Conservation (phyloP, 441 rosid genomes). For the Populus hybrid region DNA sequence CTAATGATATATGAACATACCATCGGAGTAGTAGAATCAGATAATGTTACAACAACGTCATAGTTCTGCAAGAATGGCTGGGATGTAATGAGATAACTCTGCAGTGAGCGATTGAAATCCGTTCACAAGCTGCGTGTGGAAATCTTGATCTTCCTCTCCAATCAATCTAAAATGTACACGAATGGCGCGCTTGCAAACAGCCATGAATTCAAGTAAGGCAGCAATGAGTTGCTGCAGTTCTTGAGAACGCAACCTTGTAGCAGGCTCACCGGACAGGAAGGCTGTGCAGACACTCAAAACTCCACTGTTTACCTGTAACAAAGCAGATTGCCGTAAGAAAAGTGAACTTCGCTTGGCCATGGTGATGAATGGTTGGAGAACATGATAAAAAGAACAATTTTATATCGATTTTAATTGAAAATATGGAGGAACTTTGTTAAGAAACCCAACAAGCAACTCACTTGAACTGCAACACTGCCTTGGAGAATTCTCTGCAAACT, state of each 20-base stretch:
- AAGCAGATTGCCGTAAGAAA: not conserved
- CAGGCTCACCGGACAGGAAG: constrained; percentile 97
- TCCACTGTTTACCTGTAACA: constrained; percentile 91
- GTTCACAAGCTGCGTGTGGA: constrained; percentile 97
- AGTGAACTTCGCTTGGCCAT: not conserved
- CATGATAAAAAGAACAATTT: not conserved
- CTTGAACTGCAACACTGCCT: constrained; percentile 99
- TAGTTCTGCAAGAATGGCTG: constrained; percentile 97
- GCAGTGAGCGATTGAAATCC: constrained; percentile 99
- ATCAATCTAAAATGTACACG: constrained; percentile 89
- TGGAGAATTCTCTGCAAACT: constrained; percentile 98
- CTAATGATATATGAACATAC: not conserved
- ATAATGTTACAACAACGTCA: constrained; percentile 32
- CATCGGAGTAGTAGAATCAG: not conserved
- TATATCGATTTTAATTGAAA: not conserved
- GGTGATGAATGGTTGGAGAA: not conserved
- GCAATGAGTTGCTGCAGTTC: constrained; percentile 98
- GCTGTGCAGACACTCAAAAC: constrained; percentile 95
- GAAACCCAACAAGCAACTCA: constrained; percentile 25
- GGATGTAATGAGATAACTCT: constrained; percentile 95
- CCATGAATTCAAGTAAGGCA: constrained; percentile 98
- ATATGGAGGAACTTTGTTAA: not conserved
- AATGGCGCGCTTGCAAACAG: constrained; percentile 98
- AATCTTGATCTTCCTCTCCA: constrained; percentile 98
- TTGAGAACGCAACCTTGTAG: constrained; percentile 93